These are phyloP conservation scores for Ballota nigra DNA, from an alignment of 257 asterid genomes.

Conservation along the genomic window DNA sequence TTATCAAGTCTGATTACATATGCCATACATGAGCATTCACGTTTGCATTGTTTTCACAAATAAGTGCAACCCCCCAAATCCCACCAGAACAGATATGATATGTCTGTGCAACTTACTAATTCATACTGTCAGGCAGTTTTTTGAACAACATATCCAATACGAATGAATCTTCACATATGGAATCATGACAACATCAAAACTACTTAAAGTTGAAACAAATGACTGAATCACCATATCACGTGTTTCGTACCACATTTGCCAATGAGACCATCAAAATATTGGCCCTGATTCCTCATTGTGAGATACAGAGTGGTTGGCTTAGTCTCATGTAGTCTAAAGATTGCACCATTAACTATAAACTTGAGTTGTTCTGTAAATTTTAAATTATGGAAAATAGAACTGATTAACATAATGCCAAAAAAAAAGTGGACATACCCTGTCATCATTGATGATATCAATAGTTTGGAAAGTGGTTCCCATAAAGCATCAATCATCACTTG, in stretches of 20 bases:
- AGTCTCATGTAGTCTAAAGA: neutral
- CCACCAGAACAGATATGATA: neutral
- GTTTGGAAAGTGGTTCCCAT: conserved; percentile 91
- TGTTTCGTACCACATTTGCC: neutral
- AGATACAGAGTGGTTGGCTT: neutral
- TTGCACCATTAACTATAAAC: neutral
- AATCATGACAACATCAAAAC: neutral
- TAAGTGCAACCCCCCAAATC: neutral
- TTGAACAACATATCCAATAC: neutral
- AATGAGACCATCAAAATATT: neutral
- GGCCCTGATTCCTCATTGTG: neutral
- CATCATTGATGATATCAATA: conserved; percentile 89
- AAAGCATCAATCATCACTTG: conserved; percentile 83
- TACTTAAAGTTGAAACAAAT: neutral
- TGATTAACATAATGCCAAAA: neutral
- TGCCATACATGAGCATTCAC: neutral
- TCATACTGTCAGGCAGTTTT: neutral
- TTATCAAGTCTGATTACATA: neutral
- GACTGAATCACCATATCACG: neutral
- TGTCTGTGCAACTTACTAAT: neutral
- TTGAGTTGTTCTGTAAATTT: neutral
- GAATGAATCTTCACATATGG: neutral
- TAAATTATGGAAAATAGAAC: neutral
- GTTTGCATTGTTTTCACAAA: neutral
- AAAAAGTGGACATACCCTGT: conserved; percentile 62